A percentile compares a stretch with the other conserved stretches of the same genome.
Conservation (phyloP, 108 stramenopile species). For the Chaetoceros tenuissimus region DNA sequence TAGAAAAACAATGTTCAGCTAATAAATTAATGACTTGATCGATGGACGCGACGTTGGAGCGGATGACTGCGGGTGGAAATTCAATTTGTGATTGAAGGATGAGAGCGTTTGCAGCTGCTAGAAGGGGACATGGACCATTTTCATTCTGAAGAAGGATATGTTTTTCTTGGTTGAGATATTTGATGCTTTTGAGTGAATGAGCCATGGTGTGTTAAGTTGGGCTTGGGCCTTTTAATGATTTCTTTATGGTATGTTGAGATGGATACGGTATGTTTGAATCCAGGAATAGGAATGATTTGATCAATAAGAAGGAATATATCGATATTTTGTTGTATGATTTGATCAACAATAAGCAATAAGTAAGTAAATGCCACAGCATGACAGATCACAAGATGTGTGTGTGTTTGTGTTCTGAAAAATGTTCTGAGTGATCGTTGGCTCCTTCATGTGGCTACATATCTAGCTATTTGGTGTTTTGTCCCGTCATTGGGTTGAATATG, state of each 20-base stretch:
- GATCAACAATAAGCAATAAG: too few species aligned
- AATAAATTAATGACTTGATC: slow-evolving; percentile 70
- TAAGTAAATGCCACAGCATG: too few species aligned
- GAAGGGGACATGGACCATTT: slow-evolving; percentile 94
- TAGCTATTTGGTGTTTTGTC: too few species aligned
- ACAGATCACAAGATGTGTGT: too few species aligned
- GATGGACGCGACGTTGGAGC: slow-evolving; percentile 47
- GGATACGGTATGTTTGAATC: background rate
- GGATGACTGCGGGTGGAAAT: slow-evolving; percentile 48
- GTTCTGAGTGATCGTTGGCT: too few species aligned
- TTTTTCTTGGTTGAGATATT: slow-evolving; percentile 2
- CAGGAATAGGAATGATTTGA: too few species aligned
- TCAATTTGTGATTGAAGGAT: slow-evolving; percentile 63
- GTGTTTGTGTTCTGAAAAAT: too few species aligned
- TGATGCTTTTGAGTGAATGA: background rate
- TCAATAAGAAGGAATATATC: too few species aligned
- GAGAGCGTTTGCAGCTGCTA: slow-evolving; percentile 90
- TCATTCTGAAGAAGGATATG: slow-evolving; percentile 79
- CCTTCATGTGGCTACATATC: too few species aligned
- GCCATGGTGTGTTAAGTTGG: background rate
- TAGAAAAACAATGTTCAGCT: slow-evolving; percentile 42
- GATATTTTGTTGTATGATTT: too few species aligned
- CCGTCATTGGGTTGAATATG: too few species aligned
- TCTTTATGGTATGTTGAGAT: slow-evolving; percentile 2
- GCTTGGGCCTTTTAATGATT: background rate